Percentiles rank a stretch among this genome's conserved stretches.
These are phyloP conservation scores for Linum tenue DNA, from an alignment of 345 rosid genomes.

Conservation along the genomic window DNA sequence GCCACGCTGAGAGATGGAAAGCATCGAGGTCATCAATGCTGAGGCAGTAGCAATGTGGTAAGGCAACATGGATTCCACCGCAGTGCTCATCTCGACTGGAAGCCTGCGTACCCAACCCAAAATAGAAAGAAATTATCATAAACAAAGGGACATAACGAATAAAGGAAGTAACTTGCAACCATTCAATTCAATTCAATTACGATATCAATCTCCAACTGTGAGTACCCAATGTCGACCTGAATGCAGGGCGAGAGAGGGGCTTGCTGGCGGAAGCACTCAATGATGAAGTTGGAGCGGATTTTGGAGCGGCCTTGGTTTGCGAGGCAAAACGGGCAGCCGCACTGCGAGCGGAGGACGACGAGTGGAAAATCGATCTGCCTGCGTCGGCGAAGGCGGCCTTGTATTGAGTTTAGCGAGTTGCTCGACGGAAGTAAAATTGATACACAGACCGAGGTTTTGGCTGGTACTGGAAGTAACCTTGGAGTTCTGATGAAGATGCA, in stretches of 20 bases:
- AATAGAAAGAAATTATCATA: not conserved
- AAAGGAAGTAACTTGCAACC: not conserved
- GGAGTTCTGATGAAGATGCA: too few relatives aligned
- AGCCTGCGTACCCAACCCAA: not conserved
- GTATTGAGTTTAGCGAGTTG: not conserved
- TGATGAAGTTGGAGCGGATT: slow-evolving; percentile 38
- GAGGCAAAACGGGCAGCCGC: slow-evolving; percentile 45
- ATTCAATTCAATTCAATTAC: not conserved
- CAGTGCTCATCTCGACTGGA: slow-evolving; percentile 6
- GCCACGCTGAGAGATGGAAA: slow-evolving; percentile 4
- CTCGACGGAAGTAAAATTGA: not conserved
- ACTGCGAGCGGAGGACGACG: slow-evolving; percentile 42
- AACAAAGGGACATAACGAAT: not conserved
- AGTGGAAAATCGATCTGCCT: slow-evolving; percentile 55
- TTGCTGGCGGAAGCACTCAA: slow-evolving; percentile 28
- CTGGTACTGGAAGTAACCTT: too few relatives aligned
- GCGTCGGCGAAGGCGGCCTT: slow-evolving; percentile 52
- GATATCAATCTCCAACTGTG: not conserved
- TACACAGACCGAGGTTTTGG: too few relatives aligned
- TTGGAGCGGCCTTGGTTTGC: slow-evolving; percentile 22
- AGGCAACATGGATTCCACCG: slow-evolving; percentile 5
- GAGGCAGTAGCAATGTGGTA: slow-evolving; percentile 8
- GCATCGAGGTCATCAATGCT: slow-evolving; percentile 10
- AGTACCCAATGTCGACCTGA: slow-evolving; percentile 49
- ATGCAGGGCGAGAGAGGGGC: slow-evolving; percentile 36